phyloP scores from a whole-genome alignment of 352 stramenopile genomes.

The Nothophytophthora sp. region DNA sequence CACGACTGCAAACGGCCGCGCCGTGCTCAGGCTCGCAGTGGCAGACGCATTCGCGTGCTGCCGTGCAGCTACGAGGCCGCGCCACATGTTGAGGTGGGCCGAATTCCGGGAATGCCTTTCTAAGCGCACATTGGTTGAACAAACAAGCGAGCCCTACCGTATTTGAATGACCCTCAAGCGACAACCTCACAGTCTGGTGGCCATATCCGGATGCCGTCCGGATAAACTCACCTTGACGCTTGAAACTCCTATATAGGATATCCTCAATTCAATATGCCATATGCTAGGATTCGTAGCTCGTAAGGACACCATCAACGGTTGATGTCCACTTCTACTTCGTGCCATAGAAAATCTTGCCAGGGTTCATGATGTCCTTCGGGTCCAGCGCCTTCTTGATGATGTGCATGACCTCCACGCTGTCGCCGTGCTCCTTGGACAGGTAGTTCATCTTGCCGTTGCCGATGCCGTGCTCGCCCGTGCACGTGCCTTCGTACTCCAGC shows the following conservation, averaged over 20 bases:
- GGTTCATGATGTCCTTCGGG: slow-evolving; percentile 97
- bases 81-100: background rate
- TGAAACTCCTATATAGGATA: no score
- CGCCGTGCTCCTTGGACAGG: slow-evolving; percentile 88
- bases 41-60: background rate
- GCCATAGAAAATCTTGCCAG: slow-evolving; percentile 93
- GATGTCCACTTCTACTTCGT: background rate
- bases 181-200: no score
- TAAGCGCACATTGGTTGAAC: background rate
- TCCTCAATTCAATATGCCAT: no score
- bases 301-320: background rate
- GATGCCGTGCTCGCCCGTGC: slow-evolving; percentile 97
- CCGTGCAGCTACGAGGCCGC: background rate
- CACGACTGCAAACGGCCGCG: no score
- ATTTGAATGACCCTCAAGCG: no score
- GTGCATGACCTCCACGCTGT: slow-evolving; percentile 91
- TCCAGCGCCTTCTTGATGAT: slow-evolving; percentile 94
- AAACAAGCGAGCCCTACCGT: no score
- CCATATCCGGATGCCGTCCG: no score
- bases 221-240: no score
- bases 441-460: slow-evolving; percentile 95
- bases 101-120: background rate
- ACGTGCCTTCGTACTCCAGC: slow-evolving; percentile 92
- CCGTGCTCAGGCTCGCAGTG: background rate
- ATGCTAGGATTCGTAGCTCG: background rate